These are phyloP conservation scores for Mortierella sp. DNA, from an alignment of 371 early-diverging fungal genomes.

Conservation along the genomic window DNA sequence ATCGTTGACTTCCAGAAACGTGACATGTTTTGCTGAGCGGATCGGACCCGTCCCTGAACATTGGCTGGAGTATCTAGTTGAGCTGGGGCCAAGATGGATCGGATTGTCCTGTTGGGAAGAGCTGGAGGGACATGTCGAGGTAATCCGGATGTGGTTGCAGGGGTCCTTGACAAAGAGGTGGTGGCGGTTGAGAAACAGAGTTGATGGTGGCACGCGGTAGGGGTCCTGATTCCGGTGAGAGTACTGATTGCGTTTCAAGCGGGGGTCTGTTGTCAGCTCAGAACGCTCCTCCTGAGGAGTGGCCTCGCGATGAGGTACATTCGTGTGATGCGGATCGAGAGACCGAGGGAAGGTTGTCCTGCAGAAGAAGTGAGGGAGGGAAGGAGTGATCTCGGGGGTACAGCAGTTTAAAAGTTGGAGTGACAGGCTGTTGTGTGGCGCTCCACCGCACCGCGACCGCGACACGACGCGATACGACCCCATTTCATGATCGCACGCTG, in stretches of 20 bases:
- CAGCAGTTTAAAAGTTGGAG: too few relatives aligned
- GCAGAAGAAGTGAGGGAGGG: too few relatives aligned
- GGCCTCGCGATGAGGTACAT: slow-evolving; percentile 9
- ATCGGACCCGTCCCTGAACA: slow-evolving; percentile 87
- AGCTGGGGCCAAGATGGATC: slow-evolving; percentile 26
- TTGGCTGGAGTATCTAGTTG: slow-evolving; percentile 42
- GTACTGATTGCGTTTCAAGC: too few relatives aligned
- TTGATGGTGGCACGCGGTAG: not conserved
- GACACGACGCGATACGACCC: too few relatives aligned
- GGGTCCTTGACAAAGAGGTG: not conserved
- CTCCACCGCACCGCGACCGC: too few relatives aligned
- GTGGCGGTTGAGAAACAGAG: not conserved
- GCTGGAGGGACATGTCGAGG: slow-evolving; percentile 36
- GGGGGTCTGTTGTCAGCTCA: too few relatives aligned
- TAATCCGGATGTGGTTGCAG: not conserved
- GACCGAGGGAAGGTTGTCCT: too few relatives aligned
- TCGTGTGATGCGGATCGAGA: too few relatives aligned
- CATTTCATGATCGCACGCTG: too few relatives aligned
- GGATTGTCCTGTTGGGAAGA: slow-evolving; percentile 45
- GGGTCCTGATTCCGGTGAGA: too few relatives aligned
- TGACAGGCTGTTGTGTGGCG: too few relatives aligned
- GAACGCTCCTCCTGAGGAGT: not conserved
- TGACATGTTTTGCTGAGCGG: slow-evolving; percentile 77
- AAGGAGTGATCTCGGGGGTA: too few relatives aligned
- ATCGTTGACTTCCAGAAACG: slow-evolving; percentile 82